Conservation (phyloP, 179 eudicot species). For the Silene vulgaris region DNA sequence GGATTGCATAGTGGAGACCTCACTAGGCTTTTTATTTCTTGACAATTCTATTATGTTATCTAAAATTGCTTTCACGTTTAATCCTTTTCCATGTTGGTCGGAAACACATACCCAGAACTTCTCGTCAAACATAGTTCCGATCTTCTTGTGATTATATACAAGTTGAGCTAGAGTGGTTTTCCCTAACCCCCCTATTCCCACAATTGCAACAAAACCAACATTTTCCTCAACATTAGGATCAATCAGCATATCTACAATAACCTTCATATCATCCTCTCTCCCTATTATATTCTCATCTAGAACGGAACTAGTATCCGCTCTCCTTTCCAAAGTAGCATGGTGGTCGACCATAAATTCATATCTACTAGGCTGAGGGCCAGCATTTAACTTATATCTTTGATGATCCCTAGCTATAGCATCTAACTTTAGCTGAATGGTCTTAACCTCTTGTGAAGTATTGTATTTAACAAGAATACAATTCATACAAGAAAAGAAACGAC, state of each 20-base stretch:
- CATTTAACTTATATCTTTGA: too few species aligned
- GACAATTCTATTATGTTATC: background rate
- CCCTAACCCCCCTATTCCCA: slow-evolving; percentile 3
- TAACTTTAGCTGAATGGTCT: background rate
- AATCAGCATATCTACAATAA: background rate
- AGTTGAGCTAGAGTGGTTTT: slow-evolving; percentile 14
- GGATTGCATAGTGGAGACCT: background rate
- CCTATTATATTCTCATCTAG: slow-evolving; percentile 1
- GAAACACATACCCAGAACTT: slow-evolving; percentile 4
- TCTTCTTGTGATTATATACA: background rate
- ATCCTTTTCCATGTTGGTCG: background rate
- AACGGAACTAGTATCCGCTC: slow-evolving; percentile 5
- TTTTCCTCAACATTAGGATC: background rate
- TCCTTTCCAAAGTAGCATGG: background rate
- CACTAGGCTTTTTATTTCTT: background rate
- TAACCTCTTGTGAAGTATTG: background rate
- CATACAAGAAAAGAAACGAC: background rate
- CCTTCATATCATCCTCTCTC: slow-evolving; percentile 9
- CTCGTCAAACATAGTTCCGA: background rate
- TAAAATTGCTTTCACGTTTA: background rate
- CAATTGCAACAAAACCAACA: background rate
- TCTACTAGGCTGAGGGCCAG: too few species aligned
- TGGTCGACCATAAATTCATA: background rate
- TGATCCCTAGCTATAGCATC: background rate
- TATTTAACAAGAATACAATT: background rate